phyloP scores from a whole-genome alignment of 768 basidiomycete species.

The Amanita rimosa region DNA sequence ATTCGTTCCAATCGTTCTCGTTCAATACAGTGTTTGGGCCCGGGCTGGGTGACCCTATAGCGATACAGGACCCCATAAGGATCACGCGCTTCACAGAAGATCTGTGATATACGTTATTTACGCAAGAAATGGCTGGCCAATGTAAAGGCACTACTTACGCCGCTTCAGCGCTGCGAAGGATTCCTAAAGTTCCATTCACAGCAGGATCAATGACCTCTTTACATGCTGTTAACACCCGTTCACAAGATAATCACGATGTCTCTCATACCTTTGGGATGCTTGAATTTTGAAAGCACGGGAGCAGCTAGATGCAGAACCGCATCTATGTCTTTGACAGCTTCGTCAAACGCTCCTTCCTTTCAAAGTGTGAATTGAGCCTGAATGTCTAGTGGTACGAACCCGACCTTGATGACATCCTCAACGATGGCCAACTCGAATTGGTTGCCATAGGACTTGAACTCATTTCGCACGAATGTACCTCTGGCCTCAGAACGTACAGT shows the following conservation, averaged over 20 bases:
- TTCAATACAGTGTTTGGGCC: conserved; percentile 15
- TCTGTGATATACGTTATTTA: too few relatives aligned
- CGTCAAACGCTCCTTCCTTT: conserved; percentile 63
- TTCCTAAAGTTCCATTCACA: background rate
- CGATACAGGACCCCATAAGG: conserved; percentile 51
- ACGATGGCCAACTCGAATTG: conserved; percentile 58
- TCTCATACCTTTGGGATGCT: conserved; percentile 25
- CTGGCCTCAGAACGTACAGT: conserved; percentile 56
- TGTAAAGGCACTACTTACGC: conserved; percentile 25
- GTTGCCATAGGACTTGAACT: conserved; percentile 42
- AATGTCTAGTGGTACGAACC: too few relatives aligned
- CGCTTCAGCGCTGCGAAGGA: conserved; percentile 22
- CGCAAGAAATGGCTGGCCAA: background rate
- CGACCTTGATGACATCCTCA: conserved; percentile 43
- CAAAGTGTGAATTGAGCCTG: background rate
- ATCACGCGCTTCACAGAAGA: conserved; percentile 55
- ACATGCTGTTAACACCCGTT: background rate
- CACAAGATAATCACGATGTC: background rate
- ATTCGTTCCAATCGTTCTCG: conserved; percentile 54
- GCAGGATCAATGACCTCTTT: conserved; percentile 39
- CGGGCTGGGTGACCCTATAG: conserved; percentile 21
- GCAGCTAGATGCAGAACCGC: conserved; percentile 63
- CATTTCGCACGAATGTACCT: conserved; percentile 39
- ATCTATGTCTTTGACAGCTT: conserved; percentile 66
- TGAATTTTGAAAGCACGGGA: conserved; percentile 36